Evolutionary conservation across 805 yeast genomes (phyloP).

Genomic region (Blastobotrys americana): DNA sequence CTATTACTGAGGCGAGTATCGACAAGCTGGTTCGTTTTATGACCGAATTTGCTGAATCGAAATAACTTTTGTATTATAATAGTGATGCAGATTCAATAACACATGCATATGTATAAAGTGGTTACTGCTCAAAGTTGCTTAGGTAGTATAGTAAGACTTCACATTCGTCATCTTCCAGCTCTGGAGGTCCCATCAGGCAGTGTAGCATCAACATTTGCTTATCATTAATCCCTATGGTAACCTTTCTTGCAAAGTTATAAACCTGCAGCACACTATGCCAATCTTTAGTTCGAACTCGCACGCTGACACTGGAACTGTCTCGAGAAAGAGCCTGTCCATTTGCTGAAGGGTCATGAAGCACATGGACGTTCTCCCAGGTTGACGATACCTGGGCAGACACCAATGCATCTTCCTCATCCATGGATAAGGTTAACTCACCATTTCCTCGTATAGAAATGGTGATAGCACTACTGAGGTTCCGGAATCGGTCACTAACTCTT

Average conservation of each 20-base stretch:
- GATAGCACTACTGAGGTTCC: constrained; percentile 21
- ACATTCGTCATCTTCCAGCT: background rate
- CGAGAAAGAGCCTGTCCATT: background rate
- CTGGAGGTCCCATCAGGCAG: constrained; percentile 13
- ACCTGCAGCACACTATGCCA: constrained; percentile 21
- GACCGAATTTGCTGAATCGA: constrained; percentile 42
- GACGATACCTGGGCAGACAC: constrained; percentile 22
- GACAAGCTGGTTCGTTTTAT: constrained; percentile 50
- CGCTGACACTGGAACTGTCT: background rate
- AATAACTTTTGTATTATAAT: background rate
- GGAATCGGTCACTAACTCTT: constrained; percentile 29
- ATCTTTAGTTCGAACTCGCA: constrained; percentile 16
- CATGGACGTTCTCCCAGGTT: constrained; percentile 20
- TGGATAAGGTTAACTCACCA: constrained; percentile 22
- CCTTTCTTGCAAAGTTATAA: constrained; percentile 11
- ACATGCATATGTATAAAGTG: background rate
- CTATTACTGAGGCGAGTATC: constrained; percentile 60
- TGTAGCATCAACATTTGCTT: constrained; percentile 17
- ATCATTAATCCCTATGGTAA: constrained; percentile 22
- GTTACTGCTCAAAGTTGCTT: constrained; percentile 12
- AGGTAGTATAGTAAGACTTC: constrained; percentile 19
- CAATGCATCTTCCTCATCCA: constrained; percentile 17
- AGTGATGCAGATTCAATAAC: background rate
- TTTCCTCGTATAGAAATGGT: constrained; percentile 16
- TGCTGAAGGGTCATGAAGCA: background rate